A percentile compares a stretch with the other conserved stretches of the same genome.
phyloP scores from a whole-genome alignment of 805 yeast genomes.

The Candida mattraensis region DNA sequence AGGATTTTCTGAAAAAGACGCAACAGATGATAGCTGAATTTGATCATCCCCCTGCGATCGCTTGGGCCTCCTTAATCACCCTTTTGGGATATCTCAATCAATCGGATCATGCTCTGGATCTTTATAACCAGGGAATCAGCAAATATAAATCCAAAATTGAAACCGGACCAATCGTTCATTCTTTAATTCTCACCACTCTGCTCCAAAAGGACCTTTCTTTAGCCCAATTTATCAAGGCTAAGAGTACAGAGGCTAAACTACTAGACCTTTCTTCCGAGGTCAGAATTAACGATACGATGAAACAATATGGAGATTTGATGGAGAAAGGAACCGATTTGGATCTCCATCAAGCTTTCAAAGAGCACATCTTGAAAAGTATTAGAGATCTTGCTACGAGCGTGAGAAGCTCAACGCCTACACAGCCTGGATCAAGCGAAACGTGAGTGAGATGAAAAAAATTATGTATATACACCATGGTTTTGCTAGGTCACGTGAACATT shows the following conservation, averaged over 20 bases:
- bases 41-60: too few relatives aligned
- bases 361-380: constrained; percentile 2
- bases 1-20: too few relatives aligned
- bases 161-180: constrained; percentile 24
- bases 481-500: too few relatives aligned
- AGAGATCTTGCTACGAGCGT: constrained; percentile 6
- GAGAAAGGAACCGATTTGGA: constrained; percentile 19
- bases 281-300: constrained; percentile 27
- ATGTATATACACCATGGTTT: too few relatives aligned
- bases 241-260: constrained; percentile 28
- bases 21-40: too few relatives aligned
- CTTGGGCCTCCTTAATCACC: constrained; percentile 28
- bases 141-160: too few relatives aligned
- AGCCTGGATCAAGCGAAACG: too few relatives aligned
- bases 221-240: constrained; percentile 32
- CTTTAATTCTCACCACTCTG: constrained; percentile 28
- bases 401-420: not conserved
- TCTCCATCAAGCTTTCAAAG: constrained; percentile 6
- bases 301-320: constrained; percentile 31
- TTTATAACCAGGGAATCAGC: constrained; percentile 31
- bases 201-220: constrained; percentile 30
- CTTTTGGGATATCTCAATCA: constrained; percentile 31
- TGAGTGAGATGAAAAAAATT: too few relatives aligned
- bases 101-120: constrained; percentile 30
- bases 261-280: constrained; percentile 24